Evolutionary conservation across 2,329 filamentous ascomycete genomes (phyloP).

Genomic region (Incumbomyces delicatus): DNA sequence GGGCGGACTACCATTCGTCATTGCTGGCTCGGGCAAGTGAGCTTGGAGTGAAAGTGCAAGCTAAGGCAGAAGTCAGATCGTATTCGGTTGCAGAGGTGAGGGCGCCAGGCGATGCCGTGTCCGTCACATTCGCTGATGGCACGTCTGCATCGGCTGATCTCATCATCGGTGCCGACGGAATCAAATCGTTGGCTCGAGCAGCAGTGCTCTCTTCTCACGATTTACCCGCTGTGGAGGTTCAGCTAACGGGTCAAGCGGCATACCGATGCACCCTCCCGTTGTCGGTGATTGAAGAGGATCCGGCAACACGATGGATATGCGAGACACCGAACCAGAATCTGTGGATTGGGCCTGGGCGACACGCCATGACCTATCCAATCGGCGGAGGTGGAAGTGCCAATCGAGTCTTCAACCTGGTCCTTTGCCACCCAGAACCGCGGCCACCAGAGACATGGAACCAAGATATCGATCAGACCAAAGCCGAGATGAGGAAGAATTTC

Average conservation of each 20-base stretch:
- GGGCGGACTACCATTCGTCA: slow-evolving; percentile 26
- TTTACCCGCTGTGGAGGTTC: slow-evolving; percentile 3
- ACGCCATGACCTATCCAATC: slow-evolving; percentile 26
- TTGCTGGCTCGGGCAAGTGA: slow-evolving; percentile 22
- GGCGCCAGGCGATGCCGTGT: slow-evolving; percentile 1
- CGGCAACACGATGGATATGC: slow-evolving; percentile 11
- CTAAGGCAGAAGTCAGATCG: not conserved
- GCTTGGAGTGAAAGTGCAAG: slow-evolving; percentile 8
- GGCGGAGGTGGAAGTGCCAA: slow-evolving; percentile 20
- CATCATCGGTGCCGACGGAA: slow-evolving; percentile 19
- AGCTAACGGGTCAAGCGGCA: slow-evolving; percentile 14
- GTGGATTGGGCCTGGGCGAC: slow-evolving; percentile 23
- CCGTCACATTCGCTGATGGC: slow-evolving; percentile 12
- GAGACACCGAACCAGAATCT: slow-evolving; percentile 12
- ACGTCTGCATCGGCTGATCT: slow-evolving; percentile 12
- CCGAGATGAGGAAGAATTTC: slow-evolving; percentile 15
- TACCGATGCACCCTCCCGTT: slow-evolving; percentile 17
- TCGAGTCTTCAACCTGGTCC: slow-evolving; percentile 35
- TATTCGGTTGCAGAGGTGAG: not conserved
- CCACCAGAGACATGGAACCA: slow-evolving; percentile 26
- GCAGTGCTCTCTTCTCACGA: slow-evolving; percentile 7
- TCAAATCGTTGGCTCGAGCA: slow-evolving; percentile 16
- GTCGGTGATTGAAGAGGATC: slow-evolving; percentile 12
- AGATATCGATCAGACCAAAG: slow-evolving; percentile 27
- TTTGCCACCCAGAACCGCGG: slow-evolving; percentile 33